Base-by-base conservation (phyloP, 495 filamentous ascomycete genomes). In the Pseudevernia furfuracea region DNA sequence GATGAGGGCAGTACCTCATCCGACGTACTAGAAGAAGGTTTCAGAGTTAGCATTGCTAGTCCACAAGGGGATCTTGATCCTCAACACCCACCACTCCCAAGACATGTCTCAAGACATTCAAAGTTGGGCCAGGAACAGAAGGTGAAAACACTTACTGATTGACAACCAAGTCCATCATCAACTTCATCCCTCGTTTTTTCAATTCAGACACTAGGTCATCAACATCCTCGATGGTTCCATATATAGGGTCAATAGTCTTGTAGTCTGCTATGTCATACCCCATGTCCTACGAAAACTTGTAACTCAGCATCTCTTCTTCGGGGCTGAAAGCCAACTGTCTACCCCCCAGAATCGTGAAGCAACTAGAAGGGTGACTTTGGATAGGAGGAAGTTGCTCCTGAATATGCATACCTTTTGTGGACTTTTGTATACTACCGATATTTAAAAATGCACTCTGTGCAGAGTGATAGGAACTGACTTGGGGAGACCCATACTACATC, bases 401-500 rank as follows among this genome's bases (percentile, higher is more conserved):
- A 32, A 25, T 6, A 3, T 25, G 10, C 23, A 53, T 17, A 53
- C 49, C 28, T 63, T 66, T 49, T 71, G 69, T 19, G 69, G 69
- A 48, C 58, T 61, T 46, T 68, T 68, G 53, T 68, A 68, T 60
- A 68, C 66, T 68, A 32, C 7, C 1, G 14, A 30, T 7, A 11
- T 32, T 67, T 32, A 67, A 32, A 36, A 34, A 19, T 19, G 17
- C 1, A 58, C 12, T 61, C 4, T 17, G 23, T 36, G 30, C 30
- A 48, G 48, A 49, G 19, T 48, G n/a, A 39, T 25, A 36, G 30
- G 9, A 36, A 37, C 66, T 57, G 30, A 71, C 66, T 78, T 30
- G 87, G 87, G 25, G 80, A 85, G 8, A 87, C 69, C 86, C 86
- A 89, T 57, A 89, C 71, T 28, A 82, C 76, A 69, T 89, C 83